Evolutionary conservation across 345 rosid species (phyloP), one percentile per base, ranked within the genome.

Genomic region (Eutrema heterophyllum): DNA sequence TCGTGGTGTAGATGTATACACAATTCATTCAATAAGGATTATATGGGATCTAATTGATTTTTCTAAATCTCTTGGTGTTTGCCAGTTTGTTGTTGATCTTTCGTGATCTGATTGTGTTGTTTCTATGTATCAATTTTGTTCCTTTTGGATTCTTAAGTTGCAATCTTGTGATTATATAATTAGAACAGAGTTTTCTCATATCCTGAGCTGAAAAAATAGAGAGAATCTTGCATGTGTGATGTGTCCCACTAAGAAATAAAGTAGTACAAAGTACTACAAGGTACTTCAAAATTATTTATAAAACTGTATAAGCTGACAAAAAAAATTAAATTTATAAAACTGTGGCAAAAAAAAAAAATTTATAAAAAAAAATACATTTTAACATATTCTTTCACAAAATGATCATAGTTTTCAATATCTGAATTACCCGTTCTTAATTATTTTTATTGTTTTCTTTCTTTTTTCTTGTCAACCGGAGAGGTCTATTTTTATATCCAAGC

Each of bases 171-270:
- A 32, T 40, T 41, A 9, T 43, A 44, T 41, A 7, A 32, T 51
- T 24, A 13, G 2, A 24, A 35, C 32, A 32, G 18, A 74, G 53
- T 11, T 18, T 52, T 68, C 32, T 51, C 62, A 43, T 38, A 67
- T 50, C 24, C n/a, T 75, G 46, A 35, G 45, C 38, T 67, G 40
- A 74, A 40, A 15, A 40, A 21, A 68, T 52, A 26, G 21, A 40
- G 54, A 66, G 79, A 75, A 68, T 68, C 73, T 51, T 60, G 64
- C 74, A 75, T 76, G 58, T 76, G 70, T 26, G 70, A 75, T 76
- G 58, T 76, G 70, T 26, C 35, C 74, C 44, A 43, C 79, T 52
- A 62, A 14, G n/a, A 44, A 41, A 4, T 11, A 62, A 29, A 5
- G 7, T 13, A 11, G 69, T 67, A 59, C 54, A 50, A 6, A 67